Evolutionary conservation across 805 yeast species (phyloP).

Genomic region (Candida railenensis): DNA sequence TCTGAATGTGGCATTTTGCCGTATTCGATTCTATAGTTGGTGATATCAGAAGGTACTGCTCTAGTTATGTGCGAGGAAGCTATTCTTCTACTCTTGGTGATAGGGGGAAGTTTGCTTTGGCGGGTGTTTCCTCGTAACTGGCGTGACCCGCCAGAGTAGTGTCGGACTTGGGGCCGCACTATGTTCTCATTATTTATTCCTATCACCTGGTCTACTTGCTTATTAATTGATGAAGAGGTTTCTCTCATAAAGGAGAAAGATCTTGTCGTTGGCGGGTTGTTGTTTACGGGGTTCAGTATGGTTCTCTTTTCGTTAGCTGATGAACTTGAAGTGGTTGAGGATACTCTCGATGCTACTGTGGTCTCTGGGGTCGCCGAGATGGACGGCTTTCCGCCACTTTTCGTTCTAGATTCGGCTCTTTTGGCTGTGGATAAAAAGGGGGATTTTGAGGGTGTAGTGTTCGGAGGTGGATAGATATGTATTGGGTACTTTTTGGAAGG

Average conservation of each 20-base stretch:
- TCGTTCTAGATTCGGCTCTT: slow-evolving; percentile 19
- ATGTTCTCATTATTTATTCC: background rate
- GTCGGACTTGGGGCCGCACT: background rate
- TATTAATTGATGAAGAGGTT: slow-evolving; percentile 36
- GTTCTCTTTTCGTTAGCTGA: background rate
- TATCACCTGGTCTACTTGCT: slow-evolving; percentile 9
- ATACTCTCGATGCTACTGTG: background rate
- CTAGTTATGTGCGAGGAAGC: slow-evolving; percentile 3
- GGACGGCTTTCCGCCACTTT: background rate
- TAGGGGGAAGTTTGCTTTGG: slow-evolving; percentile 1
- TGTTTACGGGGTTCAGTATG: background rate
- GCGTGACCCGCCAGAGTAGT: background rate
- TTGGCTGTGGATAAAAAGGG: slow-evolving; percentile 16
- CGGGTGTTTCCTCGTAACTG: background rate
- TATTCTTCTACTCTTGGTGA: background rate
- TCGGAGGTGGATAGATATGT: slow-evolving; percentile 14
- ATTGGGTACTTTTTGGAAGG: slow-evolving; percentile 20
- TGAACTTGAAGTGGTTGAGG: background rate
- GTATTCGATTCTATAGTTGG: background rate
- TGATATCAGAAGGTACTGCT: background rate
- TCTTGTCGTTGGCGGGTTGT: background rate
- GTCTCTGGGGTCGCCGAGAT: background rate
- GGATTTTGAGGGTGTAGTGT: slow-evolving; percentile 5
- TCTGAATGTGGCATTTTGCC: background rate
- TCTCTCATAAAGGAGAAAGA: slow-evolving; percentile 39